phyloP scores from a whole-genome alignment of 306 rosid genomes.

The Trichosanthes cucumerina region DNA sequence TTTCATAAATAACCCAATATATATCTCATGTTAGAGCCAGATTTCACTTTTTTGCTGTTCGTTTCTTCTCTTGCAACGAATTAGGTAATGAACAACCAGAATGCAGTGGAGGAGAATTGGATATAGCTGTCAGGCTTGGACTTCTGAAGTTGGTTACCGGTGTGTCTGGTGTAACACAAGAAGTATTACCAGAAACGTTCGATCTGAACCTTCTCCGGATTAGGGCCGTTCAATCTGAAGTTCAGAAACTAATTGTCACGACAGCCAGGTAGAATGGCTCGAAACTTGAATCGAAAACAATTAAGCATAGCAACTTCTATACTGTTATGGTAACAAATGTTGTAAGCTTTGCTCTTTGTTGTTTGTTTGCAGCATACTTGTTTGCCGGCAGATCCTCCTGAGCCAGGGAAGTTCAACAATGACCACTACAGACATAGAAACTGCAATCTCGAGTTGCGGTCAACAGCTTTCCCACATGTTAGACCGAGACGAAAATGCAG shows the following conservation, averaged over 20 bases:
- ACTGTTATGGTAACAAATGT: neutral
- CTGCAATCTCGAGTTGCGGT: constrained; percentile 30
- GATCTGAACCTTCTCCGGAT: constrained; percentile 58
- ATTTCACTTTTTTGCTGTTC: neutral
- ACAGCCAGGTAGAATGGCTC: constrained; percentile 47
- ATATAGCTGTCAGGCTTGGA: constrained; percentile 68
- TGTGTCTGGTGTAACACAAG: constrained; percentile 55
- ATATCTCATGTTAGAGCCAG: neutral
- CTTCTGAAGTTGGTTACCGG: constrained; percentile 56
- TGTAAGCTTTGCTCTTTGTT: neutral
- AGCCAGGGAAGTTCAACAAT: constrained; percentile 36
- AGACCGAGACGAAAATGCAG: constrained; percentile 49
- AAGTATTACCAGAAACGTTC: constrained; percentile 62
- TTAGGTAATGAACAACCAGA: constrained; percentile 55
- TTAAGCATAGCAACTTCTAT: neutral
- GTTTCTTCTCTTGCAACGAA: constrained; percentile 4
- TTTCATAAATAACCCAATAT: neutral
- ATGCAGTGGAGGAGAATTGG: constrained; percentile 71
- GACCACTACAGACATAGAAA: constrained; percentile 43
- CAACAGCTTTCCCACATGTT: constrained; percentile 37
- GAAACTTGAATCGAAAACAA: neutral
- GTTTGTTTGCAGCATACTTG: constrained; percentile 52
- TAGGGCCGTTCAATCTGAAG: constrained; percentile 77
- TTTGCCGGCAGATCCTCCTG: constrained; percentile 70
- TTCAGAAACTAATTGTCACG: constrained; percentile 74